Conservation (phyloP, 75 land plant species). For the Pinus albicaulis region DNA sequence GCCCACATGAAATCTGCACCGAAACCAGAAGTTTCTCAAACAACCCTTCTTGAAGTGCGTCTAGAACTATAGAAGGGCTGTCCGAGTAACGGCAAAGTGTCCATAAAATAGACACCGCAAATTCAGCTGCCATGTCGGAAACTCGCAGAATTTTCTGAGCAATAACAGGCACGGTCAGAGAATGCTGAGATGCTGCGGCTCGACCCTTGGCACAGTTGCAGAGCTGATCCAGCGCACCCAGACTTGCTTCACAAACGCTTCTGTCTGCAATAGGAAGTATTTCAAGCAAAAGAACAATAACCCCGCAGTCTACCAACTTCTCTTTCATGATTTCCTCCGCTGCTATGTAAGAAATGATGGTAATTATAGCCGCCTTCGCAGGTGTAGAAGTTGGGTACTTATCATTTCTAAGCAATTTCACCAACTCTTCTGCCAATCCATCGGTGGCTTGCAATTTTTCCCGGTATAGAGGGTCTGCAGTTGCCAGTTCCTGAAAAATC, state of each 20-base stretch:
- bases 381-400: too few species aligned
- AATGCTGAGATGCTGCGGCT: slow-evolving; percentile 36
- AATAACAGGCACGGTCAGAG: slow-evolving; percentile 61
- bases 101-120: slow-evolving; percentile 60
- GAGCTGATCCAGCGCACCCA: slow-evolving; percentile 55
- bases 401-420: too few species aligned
- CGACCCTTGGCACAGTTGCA: slow-evolving; percentile 33
- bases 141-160: slow-evolving; percentile 71
- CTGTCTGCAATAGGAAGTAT: slow-evolving; percentile 8
- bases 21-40: slow-evolving; percentile 75
- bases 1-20: slow-evolving; percentile 60
- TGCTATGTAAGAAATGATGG: too few species aligned
- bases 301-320: background rate
- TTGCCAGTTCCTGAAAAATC: too few species aligned
- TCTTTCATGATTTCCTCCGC: too few species aligned
- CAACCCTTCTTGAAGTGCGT: slow-evolving; percentile 64
- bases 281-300: slow-evolving; percentile 39
- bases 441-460: too few species aligned
- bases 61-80: slow-evolving; percentile 17
- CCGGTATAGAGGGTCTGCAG: too few species aligned
- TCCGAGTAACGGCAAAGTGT: slow-evolving; percentile 31
- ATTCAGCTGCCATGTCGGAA: slow-evolving; percentile 68
- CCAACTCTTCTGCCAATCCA: too few species aligned
- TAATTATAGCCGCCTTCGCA: too few species aligned
- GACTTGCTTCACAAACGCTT: slow-evolving; percentile 41